phyloP scores from a whole-genome alignment of 805 yeast species.

The Sugiyamaella boreocaroliniensis region DNA sequence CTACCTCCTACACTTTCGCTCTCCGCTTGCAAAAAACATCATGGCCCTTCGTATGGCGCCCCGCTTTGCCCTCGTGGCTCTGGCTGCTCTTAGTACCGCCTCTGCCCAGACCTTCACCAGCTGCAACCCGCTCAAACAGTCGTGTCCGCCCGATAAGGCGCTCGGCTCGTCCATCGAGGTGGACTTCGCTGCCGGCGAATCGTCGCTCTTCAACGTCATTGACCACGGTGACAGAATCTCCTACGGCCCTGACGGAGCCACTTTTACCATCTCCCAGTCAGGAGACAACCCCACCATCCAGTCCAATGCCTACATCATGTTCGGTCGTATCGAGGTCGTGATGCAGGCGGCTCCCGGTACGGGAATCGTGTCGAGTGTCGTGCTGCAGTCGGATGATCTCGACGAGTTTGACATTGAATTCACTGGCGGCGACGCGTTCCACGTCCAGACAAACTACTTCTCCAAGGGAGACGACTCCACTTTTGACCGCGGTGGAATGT shows the following conservation, averaged over 20 bases:
- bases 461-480: constrained; percentile 73
- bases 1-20: no score
- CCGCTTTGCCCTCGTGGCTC: neutral
- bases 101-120: constrained; percentile 26
- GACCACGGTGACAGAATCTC: constrained; percentile 34
- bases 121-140: constrained; percentile 42
- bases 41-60: neutral
- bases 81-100: neutral
- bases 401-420: constrained; percentile 90
- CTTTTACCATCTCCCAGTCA: constrained; percentile 51
- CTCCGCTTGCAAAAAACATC: neutral
- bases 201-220: constrained; percentile 36
- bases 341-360: constrained; percentile 67
- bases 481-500: constrained; percentile 75
- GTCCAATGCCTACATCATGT: constrained; percentile 81
- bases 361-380: constrained; percentile 77
- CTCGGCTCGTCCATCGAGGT: constrained; percentile 49
- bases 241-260: constrained; percentile 51
- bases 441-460: constrained; percentile 68
- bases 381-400: constrained; percentile 72
- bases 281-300: constrained; percentile 72
- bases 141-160: constrained; percentile 51
- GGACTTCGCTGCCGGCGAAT: constrained; percentile 43
- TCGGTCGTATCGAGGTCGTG: constrained; percentile 71
- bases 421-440: constrained; percentile 70